phyloP scores from a whole-genome alignment of 164 flowering plant species.

The Kalanchoe fedtschenkoi region DNA sequence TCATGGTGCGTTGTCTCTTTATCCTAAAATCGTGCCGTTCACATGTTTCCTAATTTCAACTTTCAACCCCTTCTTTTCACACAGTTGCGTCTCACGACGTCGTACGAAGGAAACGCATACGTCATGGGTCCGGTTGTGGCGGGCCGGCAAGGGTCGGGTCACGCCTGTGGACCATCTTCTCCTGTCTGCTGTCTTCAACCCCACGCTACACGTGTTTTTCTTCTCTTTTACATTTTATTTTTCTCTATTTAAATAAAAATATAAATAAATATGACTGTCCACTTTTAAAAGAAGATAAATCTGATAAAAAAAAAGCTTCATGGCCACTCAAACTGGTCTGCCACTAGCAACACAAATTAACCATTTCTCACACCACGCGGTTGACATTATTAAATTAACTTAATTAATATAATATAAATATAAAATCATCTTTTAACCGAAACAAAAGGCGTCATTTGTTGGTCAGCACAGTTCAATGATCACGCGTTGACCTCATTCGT shows the following conservation, averaged over 20 bases:
- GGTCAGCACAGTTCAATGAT: background rate
- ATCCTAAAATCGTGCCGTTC: background rate
- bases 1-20: background rate
- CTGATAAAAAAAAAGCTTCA: background rate
- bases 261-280: no score
- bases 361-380: slow-evolving; percentile 1
- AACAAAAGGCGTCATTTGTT: background rate
- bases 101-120: no score
- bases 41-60: background rate
- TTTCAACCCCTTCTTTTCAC: background rate
- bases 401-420: background rate
- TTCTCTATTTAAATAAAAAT: no score
- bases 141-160: background rate
- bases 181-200: background rate
- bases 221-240: no score
- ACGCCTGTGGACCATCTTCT: background rate
- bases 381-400: background rate
- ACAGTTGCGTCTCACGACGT: no score
- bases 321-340: slow-evolving; percentile 1
- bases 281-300: background rate
- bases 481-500: background rate
- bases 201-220: background rate
- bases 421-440: background rate
- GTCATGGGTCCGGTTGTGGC: background rate
- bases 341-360: background rate